Conservation (phyloP, 1,284 basidiomycete genomes). For the Leccinum subrobustum region DNA sequence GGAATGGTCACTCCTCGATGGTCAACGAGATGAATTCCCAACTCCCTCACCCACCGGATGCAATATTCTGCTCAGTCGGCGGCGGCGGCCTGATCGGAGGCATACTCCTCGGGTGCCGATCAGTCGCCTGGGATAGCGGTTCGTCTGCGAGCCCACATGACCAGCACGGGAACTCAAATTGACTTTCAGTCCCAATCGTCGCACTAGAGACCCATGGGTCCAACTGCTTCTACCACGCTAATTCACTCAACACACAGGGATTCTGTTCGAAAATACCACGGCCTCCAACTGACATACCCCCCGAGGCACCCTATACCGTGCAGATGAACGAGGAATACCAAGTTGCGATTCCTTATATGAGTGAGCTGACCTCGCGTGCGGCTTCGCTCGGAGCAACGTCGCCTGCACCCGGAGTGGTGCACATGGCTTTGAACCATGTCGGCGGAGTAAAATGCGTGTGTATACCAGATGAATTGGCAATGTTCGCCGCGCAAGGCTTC, state of each 20-base stretch:
- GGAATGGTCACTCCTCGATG: conserved; percentile 75
- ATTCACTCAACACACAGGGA: conserved; percentile 52
- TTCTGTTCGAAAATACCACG: conserved; percentile 36
- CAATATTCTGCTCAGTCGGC: conserved; percentile 75
- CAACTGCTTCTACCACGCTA: conserved; percentile 70
- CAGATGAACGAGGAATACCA: conserved; percentile 38
- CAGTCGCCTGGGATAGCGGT: conserved; percentile 66
- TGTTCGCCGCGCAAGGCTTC: conserved; percentile 55
- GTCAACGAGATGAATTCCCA: conserved; percentile 59
- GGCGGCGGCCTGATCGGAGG: conserved; percentile 72
- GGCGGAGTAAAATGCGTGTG: conserved; percentile 57
- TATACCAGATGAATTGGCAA: conserved; percentile 65
- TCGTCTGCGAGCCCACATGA: conserved; percentile 21
- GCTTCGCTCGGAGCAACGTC: conserved; percentile 70
- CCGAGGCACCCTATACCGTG: conserved; percentile 32
- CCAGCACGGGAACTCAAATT: conserved; percentile 7
- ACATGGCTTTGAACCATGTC: conserved; percentile 56
- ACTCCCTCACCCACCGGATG: conserved; percentile 56
- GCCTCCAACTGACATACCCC: conserved; percentile 31
- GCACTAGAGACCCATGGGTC: conserved; percentile 68
- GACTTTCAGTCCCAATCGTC: conserved; percentile 55
- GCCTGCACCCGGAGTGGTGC: conserved; percentile 57
- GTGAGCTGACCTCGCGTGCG: conserved; percentile 58
- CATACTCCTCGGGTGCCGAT: conserved; percentile 60
- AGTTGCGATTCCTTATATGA: conserved; percentile 55